These are phyloP conservation scores for Starmerella floricola DNA, from an alignment of 805 yeast species.

Conservation along the genomic window DNA sequence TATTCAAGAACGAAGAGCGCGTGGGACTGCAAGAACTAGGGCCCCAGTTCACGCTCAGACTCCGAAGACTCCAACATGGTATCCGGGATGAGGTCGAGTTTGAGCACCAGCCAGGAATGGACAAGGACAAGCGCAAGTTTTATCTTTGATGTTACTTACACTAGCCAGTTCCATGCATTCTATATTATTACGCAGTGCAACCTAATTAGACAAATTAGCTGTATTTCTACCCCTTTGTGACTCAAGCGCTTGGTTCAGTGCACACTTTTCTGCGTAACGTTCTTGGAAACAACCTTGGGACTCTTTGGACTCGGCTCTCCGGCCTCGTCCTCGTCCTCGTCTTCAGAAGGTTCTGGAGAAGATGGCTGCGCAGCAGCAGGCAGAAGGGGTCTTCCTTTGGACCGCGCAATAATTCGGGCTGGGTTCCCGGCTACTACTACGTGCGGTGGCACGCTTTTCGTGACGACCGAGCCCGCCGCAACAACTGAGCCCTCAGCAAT, in stretches of 20 bases:
- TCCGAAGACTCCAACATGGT: slow-evolving; percentile 84
- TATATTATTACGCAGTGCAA: too few species aligned
- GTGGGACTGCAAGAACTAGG: slow-evolving; percentile 95
- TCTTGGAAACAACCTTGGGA: too few species aligned
- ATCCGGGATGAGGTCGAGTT: slow-evolving; percentile 84
- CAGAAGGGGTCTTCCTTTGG: slow-evolving; percentile 3
- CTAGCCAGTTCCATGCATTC: too few species aligned
- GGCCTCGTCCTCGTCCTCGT: background rate
- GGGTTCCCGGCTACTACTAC: slow-evolving; percentile 55
- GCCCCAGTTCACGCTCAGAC: slow-evolving; percentile 84
- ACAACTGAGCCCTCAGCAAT: slow-evolving; percentile 50
- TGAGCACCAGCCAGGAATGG: slow-evolving; percentile 96
- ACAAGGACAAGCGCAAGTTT: slow-evolving; percentile 86
- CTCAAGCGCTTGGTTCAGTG: too few species aligned
- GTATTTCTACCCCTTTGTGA: too few species aligned
- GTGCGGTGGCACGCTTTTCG: slow-evolving; percentile 42
- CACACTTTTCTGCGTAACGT: too few species aligned
- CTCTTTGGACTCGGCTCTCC: too few species aligned
- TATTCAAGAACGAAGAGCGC: slow-evolving; percentile 76
- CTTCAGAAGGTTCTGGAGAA: slow-evolving; percentile 1
- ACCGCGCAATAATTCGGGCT: slow-evolving; percentile 32
- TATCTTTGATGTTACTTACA: slow-evolving; percentile 28
- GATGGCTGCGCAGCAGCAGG: background rate
- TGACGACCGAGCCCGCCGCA: slow-evolving; percentile 59
- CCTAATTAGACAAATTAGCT: too few species aligned